A percentile compares a stretch with the other conserved stretches of the same genome.
These are phyloP conservation scores for Pseudogymnoascus sp. DNA, from an alignment of 2,329 filamentous ascomycete genomes.

Conservation along the genomic window DNA sequence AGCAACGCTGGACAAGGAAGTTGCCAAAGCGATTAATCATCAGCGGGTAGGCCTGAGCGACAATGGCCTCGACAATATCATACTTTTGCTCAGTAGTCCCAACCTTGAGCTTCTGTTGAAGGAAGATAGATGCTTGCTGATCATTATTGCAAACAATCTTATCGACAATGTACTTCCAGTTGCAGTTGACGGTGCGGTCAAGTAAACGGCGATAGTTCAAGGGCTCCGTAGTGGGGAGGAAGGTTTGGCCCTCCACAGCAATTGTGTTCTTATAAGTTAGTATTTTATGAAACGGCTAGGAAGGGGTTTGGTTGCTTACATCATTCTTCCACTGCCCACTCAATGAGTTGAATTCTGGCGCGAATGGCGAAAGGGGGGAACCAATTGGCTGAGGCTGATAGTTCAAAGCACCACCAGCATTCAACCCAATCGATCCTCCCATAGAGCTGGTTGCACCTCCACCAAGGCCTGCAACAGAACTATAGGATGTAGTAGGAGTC, in stretches of 20 bases:
- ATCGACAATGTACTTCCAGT: constrained; percentile 99
- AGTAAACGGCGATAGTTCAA: constrained; percentile 93
- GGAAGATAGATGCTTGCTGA: constrained; percentile 96
- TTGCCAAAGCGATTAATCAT: constrained; percentile 99
- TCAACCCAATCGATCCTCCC: constrained; percentile 16
- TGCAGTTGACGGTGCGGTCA: constrained; percentile 92
- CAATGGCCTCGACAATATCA: constrained; percentile 94
- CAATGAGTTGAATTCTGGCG: constrained; percentile 62
- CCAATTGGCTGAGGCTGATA: constrained; percentile 49
- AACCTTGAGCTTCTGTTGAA: constrained; percentile 98
- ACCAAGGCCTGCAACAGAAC: constrained; percentile 22
- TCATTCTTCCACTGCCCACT: constrained; percentile 29
- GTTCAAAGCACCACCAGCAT: constrained; percentile 15
- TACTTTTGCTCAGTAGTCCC: constrained; percentile 93
- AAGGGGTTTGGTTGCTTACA: constrained; percentile 23
- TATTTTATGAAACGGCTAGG: constrained; percentile 20
- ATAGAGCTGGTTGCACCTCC: constrained; percentile 19
- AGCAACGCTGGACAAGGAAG: constrained; percentile 96
- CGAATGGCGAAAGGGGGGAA: constrained; percentile 64
- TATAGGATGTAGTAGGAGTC: constrained; percentile 24
- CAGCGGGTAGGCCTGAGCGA: constrained; percentile 84
- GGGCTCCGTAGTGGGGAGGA: constrained; percentile 80
- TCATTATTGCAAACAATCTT: constrained; percentile 99
- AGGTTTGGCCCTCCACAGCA: constrained; percentile 60
- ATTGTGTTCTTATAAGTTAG: constrained; percentile 35